Conservation (phyloP, 2,329 filamentous ascomycete species). For the Boeremia exigua region DNA sequence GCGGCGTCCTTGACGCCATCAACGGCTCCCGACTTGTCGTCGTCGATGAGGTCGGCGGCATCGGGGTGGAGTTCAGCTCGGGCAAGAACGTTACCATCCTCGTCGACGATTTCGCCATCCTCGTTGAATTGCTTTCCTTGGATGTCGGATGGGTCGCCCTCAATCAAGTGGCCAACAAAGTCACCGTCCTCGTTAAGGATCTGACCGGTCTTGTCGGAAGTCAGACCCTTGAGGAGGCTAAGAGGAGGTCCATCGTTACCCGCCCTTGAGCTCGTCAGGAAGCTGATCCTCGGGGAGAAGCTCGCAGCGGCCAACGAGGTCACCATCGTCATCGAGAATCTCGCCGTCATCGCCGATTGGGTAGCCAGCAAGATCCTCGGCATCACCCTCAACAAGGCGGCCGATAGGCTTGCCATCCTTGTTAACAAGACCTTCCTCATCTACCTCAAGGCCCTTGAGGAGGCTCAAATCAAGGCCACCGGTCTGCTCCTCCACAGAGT, state of each 20-base stretch:
- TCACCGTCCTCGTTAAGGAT: constrained; percentile 60
- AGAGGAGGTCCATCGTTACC: constrained; percentile 50
- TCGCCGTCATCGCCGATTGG: constrained; percentile 61
- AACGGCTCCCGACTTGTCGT: constrained; percentile 32
- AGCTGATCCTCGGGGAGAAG: constrained; percentile 52
- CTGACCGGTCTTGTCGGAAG: constrained; percentile 54
- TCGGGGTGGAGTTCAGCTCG: constrained; percentile 59
- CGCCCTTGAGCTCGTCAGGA: constrained; percentile 51
- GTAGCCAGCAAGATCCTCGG: constrained; percentile 60
- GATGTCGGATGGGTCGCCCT: constrained; percentile 57
- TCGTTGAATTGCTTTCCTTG: constrained; percentile 58
- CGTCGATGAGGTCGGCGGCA: constrained; percentile 48
- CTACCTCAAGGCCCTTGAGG: constrained; percentile 59
- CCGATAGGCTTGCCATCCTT: constrained; percentile 57
- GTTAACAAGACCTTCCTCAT: constrained; percentile 61
- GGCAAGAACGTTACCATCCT: constrained; percentile 61
- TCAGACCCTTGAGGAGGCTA: constrained; percentile 56
- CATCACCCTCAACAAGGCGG: constrained; percentile 59
- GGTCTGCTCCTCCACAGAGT: constrained; percentile 36
- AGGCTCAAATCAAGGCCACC: constrained; percentile 53
- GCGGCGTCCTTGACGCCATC: constrained; percentile 32
- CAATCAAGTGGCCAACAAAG: constrained; percentile 55
- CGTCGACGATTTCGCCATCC: constrained; percentile 62
- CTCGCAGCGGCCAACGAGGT: constrained; percentile 61
- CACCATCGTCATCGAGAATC: constrained; percentile 62